Base-by-base conservation (phyloP, 768 basidiomycete genomes). In the Podaxis mareebaensis region DNA sequence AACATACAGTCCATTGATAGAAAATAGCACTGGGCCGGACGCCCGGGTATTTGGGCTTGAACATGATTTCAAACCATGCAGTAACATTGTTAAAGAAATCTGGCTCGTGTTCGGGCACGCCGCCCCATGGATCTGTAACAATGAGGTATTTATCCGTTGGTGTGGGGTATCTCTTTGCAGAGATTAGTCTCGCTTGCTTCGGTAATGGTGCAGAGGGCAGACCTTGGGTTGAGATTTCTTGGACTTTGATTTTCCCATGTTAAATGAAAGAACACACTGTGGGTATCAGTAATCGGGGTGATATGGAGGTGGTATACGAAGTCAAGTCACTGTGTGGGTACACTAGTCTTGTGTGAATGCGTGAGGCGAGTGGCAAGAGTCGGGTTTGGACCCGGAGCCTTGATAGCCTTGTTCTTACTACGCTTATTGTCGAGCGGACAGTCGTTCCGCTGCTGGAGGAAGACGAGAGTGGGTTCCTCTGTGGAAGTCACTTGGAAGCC, bases 41-140 rank as follows among this genome's bases (percentile, higher is more conserved):
- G 8, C 66, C 68, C 7, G 72, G 73, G 64, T 73, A 71, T 3
- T 72, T 67, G 1, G 72, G 72, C 36, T 57, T 61, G 1, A 78
- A 61, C 77, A 78, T 77, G n/a, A 71, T 53, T 38, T 74, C 71
- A 24, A 78, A 74, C 77, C 77, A 78, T 12, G 71, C 71, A 8
- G 68, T 64, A 11, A 77, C 69, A 48, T 74, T 71, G 42, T 74
- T 71, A 33, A 74, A 64, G 46, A 73, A 72, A 10, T 58, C 64
- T 7, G 61, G 60, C 8, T 67, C 63, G 11, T 58, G 52, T 33
- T 69, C 56, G 17, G 55, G 59, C 5, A 56, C 49, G 24, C 68
- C 17, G 2, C 71, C 71, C 76, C 76, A 76, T 26, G 75, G 73
- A 22, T 74, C 68, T 0, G 72, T 66, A 2, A 77, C 70, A 0